Evolutionary conservation across 2,329 filamentous ascomycete genomes (phyloP).

Genomic region (Fusarium pseudoanthophilum): DNA sequence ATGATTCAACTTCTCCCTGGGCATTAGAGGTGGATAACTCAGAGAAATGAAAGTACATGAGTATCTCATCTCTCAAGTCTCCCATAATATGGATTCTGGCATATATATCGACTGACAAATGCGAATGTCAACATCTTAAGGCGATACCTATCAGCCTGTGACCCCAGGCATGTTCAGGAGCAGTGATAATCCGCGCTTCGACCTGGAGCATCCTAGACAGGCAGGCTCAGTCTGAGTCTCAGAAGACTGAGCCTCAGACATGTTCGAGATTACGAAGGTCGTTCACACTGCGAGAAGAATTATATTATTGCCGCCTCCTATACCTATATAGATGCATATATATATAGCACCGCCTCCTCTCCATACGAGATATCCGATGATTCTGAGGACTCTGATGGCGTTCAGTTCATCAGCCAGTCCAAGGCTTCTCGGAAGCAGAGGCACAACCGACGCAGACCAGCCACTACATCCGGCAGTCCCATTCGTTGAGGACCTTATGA

Average conservation of each 20-base stretch:
- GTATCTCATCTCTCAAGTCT: neutral
- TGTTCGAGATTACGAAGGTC: neutral
- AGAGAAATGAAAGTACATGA: neutral
- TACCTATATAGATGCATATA: neutral
- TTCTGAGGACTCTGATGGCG: neutral
- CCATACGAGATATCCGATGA: neutral
- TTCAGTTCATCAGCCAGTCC: neutral
- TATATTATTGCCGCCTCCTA: neutral
- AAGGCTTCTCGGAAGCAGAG: neutral
- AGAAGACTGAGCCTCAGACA: neutral
- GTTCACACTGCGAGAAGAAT: neutral
- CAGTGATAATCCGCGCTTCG: neutral
- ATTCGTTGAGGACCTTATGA: neutral
- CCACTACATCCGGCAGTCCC: neutral
- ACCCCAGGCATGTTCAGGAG: neutral
- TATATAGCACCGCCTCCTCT: neutral
- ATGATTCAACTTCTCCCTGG: constrained; percentile 7
- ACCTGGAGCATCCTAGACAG: neutral
- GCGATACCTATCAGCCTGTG: neutral
- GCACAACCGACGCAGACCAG: neutral
- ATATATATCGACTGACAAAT: neutral
- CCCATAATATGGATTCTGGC: neutral
- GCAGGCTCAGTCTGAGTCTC: neutral
- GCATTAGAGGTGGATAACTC: neutral
- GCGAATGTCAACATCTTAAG: neutral